Conservation (phyloP, 768 basidiomycete genomes). For the Phylloporus scabripes region DNA sequence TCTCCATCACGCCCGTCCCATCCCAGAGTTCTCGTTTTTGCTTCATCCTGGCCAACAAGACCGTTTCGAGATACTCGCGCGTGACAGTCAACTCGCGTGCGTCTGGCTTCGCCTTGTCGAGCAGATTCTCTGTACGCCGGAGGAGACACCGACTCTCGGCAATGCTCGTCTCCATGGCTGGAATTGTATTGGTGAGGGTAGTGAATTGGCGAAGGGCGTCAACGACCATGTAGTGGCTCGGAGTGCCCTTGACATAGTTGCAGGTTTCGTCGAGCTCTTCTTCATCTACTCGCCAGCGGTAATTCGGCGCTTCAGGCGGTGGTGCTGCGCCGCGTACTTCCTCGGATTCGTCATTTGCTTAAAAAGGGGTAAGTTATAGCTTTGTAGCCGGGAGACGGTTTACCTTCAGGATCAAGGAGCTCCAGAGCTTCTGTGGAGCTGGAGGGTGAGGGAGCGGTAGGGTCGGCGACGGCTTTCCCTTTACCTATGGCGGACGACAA, state of each 20-base stretch:
- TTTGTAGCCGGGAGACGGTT: neutral
- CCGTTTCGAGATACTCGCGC: slow-evolving; percentile 24
- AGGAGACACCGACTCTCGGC: slow-evolving; percentile 19
- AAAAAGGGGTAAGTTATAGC: neutral
- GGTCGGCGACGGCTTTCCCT: neutral
- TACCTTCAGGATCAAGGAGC: slow-evolving; percentile 11
- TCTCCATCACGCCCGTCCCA: slow-evolving; percentile 25
- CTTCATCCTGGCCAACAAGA: slow-evolving; percentile 27
- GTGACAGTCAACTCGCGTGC: slow-evolving; percentile 17
- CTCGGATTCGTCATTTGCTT: neutral
- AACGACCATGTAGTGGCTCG: slow-evolving; percentile 21
- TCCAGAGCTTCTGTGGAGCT: slow-evolving; percentile 8
- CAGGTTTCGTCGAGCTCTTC: neutral
- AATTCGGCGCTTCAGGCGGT: neutral
- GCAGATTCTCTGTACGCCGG: slow-evolving; percentile 9
- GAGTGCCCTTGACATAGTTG: slow-evolving; percentile 9
- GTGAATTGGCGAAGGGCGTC: slow-evolving; percentile 28
- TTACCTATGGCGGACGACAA: slow-evolving; percentile 2
- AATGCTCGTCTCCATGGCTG: slow-evolving; percentile 16
- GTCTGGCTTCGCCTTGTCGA: slow-evolving; percentile 15
- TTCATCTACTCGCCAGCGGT: slow-evolving; percentile 4
- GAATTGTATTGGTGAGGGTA: slow-evolving; percentile 17
- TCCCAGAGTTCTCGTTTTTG: slow-evolving; percentile 29
- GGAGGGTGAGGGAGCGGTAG: neutral
- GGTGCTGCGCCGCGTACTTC: neutral